Conservation (phyloP, 805 yeast species). For the Brettanomyces nanus region DNA sequence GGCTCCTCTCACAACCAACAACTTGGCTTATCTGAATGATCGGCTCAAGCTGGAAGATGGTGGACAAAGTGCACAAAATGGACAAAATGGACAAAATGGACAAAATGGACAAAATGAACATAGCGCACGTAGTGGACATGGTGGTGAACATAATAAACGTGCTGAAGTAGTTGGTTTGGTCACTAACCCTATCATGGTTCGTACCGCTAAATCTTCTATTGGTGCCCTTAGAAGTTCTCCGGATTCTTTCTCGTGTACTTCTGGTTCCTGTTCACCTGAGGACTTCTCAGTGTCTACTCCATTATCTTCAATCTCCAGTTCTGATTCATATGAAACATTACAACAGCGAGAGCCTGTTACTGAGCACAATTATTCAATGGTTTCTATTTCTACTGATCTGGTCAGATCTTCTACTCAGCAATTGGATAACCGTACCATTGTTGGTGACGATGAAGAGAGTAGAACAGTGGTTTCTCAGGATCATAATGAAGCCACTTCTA, state of each 20-base stretch:
- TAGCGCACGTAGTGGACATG: too few relatives aligned
- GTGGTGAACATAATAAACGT: too few relatives aligned
- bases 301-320: conserved; percentile 19
- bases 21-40: conserved; percentile 24
- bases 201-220: not conserved
- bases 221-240: not conserved
- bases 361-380: conserved; percentile 2
- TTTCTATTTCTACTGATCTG: conserved; percentile 4
- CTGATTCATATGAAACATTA: conserved; percentile 7
- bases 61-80: too few relatives aligned
- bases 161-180: too few relatives aligned
- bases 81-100: too few relatives aligned
- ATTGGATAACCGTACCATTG: conserved; percentile 6
- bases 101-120: too few relatives aligned
- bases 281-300: conserved; percentile 20
- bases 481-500: not conserved
- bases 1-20: conserved; percentile 25
- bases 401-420: conserved; percentile 3
- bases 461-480: conserved; percentile 16
- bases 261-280: conserved; percentile 6
- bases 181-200: not conserved
- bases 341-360: not conserved
- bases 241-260: not conserved
- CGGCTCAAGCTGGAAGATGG: conserved; percentile 2
- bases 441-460: conserved; percentile 19